phyloP scores from a whole-genome alignment of 139 green algal genomes.

The Tetraselmis chui region DNA sequence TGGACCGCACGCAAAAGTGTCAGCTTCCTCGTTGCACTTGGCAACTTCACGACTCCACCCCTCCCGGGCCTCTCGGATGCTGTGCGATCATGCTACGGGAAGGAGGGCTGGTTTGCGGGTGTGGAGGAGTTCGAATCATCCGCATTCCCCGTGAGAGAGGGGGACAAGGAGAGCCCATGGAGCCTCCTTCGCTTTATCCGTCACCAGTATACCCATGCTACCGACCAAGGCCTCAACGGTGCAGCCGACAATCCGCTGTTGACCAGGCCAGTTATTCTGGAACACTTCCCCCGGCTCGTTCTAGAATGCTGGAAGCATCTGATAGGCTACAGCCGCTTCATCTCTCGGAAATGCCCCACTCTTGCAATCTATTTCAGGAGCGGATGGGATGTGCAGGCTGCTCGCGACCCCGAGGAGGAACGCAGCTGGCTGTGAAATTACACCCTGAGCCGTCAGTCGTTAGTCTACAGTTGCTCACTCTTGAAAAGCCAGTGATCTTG shows the following conservation, averaged over 20 bases:
- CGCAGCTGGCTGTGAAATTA: no score
- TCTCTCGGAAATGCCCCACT: background rate
- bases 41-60: background rate
- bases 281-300: background rate
- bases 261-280: background rate
- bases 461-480: no score
- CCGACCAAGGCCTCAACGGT: background rate
- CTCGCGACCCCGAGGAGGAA: background rate
- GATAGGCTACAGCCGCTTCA: background rate
- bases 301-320: background rate
- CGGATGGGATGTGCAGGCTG: background rate
- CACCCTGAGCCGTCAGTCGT: no score
- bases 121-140: background rate
- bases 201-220: background rate
- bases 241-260: background rate
- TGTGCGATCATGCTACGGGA: background rate
- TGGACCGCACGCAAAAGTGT: background rate
- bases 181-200: background rate
- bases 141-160: background rate
- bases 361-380: background rate
- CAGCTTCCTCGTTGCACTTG: background rate
- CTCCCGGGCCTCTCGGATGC: background rate
- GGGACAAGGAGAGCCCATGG: background rate
- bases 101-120: background rate
- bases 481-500: no score